Percentiles rank a stretch among this genome's conserved stretches.
phyloP scores from a whole-genome alignment of 139 green algal genomes.

The Closterium sp. region DNA sequence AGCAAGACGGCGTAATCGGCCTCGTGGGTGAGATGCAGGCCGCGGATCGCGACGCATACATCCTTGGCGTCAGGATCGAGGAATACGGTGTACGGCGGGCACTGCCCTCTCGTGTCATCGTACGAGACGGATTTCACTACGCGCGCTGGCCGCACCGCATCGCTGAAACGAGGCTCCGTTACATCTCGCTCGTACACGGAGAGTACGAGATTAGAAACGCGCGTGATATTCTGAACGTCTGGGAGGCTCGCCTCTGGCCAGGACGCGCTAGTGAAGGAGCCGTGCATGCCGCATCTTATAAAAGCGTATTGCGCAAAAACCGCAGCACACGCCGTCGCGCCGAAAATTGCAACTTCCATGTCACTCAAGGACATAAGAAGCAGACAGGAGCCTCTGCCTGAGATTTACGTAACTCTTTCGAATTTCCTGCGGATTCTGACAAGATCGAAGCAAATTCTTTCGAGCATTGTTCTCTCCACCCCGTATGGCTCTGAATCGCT shows the following conservation, averaged over 20 bases:
- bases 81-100: slow-evolving; percentile 33
- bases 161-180: slow-evolving; percentile 7
- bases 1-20: slow-evolving; percentile 37
- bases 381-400: neutral
- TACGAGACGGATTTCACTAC: slow-evolving; percentile 27
- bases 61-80: slow-evolving; percentile 22
- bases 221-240: slow-evolving; percentile 7
- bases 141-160: neutral
- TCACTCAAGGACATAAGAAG: neutral
- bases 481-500: no score
- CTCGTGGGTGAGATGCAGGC: slow-evolving; percentile 12
- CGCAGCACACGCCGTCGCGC: neutral
- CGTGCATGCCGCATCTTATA: slow-evolving; percentile 1
- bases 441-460: neutral
- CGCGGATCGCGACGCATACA: slow-evolving; percentile 5
- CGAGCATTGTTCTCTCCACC: neutral
- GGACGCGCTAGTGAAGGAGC: slow-evolving; percentile 8
- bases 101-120: slow-evolving; percentile 18
- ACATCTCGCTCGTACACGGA: slow-evolving; percentile 28
- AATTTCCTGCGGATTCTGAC: neutral
- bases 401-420: neutral
- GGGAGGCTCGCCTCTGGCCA: slow-evolving; percentile 9
- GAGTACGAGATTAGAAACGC: slow-evolving; percentile 13
- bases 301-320: neutral
- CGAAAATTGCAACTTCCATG: neutral